A percentile compares a stretch with the other conserved stretches of the same genome.
Evolutionary conservation across 2,329 filamentous ascomycete genomes (phyloP).

Genomic region (Fusarium lateritium): DNA sequence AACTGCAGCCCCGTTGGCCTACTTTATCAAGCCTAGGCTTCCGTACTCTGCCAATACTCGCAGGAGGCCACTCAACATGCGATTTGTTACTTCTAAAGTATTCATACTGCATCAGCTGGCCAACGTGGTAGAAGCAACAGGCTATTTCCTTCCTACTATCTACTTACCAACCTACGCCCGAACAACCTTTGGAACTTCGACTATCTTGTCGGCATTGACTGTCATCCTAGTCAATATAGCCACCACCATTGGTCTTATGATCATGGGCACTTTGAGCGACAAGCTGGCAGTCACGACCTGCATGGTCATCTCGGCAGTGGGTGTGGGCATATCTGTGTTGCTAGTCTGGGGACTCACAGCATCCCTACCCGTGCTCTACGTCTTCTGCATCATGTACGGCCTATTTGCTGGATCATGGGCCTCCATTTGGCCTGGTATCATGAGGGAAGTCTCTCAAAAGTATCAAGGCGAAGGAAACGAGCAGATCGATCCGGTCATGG

Average conservation of each 20-base stretch:
- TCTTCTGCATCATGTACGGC: constrained; percentile 74
- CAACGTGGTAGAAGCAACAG: constrained; percentile 69
- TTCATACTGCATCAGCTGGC: constrained; percentile 69
- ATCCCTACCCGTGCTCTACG: constrained; percentile 65
- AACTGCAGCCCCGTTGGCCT: constrained; percentile 64
- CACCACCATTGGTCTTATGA: constrained; percentile 66
- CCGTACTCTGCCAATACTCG: constrained; percentile 53
- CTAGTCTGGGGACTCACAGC: constrained; percentile 71
- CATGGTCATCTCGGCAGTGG: constrained; percentile 67
- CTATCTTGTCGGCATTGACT: constrained; percentile 64
- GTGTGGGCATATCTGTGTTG: constrained; percentile 67
- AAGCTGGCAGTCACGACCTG: constrained; percentile 64
- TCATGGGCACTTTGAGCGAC: constrained; percentile 61
- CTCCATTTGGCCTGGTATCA: constrained; percentile 70
- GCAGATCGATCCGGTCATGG: constrained; percentile 60
- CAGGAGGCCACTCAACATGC: constrained; percentile 54
- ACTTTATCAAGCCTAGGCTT: constrained; percentile 67
- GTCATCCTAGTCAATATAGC: constrained; percentile 70
- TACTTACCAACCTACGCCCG: constrained; percentile 70
- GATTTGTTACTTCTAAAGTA: constrained; percentile 64
- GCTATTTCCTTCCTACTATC: constrained; percentile 72
- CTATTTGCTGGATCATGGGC: constrained; percentile 74
- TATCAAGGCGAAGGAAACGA: constrained; percentile 19
- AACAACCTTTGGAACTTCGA: constrained; percentile 59
- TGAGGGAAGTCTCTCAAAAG: constrained; percentile 54